Percentiles rank a stretch among this genome's conserved stretches.
These are phyloP conservation scores for Calonectria honghensis DNA, from an alignment of 2,329 filamentous ascomycete genomes.

Conservation along the genomic window DNA sequence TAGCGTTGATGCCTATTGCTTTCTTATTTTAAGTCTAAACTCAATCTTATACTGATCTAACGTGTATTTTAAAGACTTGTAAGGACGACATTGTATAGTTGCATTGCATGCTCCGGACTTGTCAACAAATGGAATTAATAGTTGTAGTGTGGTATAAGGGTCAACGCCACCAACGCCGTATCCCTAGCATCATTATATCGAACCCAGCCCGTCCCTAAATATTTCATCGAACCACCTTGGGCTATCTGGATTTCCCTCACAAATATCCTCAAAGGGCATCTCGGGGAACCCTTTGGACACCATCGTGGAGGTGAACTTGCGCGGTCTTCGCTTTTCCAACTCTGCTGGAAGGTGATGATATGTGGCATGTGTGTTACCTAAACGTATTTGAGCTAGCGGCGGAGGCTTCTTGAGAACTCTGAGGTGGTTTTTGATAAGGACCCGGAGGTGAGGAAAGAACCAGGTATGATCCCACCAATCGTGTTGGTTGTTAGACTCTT, in stretches of 20 bases:
- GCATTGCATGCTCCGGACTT: not conserved
- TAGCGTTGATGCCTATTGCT: too few relatives aligned
- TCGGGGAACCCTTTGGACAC: not conserved
- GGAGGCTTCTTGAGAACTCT: not conserved
- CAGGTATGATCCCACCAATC: conserved; percentile 12
- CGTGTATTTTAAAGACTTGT: too few relatives aligned
- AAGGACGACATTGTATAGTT: not conserved
- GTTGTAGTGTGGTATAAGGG: not conserved
- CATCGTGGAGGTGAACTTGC: not conserved
- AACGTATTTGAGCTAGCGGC: not conserved
- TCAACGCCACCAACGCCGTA: not conserved
- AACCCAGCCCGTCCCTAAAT: not conserved
- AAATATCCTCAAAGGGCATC: not conserved
- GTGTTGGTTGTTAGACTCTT: not conserved
- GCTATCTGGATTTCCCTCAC: not conserved
- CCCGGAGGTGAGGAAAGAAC: conserved; percentile 8
- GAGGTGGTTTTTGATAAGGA: conserved; percentile 2
- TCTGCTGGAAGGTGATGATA: conserved; percentile 5
- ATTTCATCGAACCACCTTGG: conserved; percentile 8
- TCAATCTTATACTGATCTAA: too few relatives aligned
- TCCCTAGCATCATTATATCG: not conserved
- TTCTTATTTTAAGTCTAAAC: too few relatives aligned
- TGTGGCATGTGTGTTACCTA: not conserved
- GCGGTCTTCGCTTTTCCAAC: not conserved
- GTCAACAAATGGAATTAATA: not conserved